A percentile compares a stretch with the other conserved stretches of the same genome.
These are phyloP conservation scores for Penicillium griseofulvum DNA, from an alignment of 2,329 filamentous ascomycete genomes.

Conservation along the genomic window DNA sequence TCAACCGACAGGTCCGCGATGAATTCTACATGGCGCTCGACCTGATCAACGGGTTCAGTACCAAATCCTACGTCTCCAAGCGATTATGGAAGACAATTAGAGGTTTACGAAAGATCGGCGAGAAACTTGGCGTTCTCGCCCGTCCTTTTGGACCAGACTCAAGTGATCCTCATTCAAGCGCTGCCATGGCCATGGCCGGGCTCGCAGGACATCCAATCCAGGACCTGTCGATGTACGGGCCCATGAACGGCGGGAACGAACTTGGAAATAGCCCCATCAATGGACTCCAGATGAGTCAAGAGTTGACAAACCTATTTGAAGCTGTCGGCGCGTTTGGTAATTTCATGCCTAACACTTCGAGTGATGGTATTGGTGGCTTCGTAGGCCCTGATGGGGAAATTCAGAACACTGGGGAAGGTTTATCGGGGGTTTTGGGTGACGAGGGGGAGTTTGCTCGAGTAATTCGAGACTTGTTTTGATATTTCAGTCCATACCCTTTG, in stretches of 20 bases:
- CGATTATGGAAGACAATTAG: slow-evolving; percentile 64
- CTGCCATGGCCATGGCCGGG: slow-evolving; percentile 65
- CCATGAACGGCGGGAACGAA: slow-evolving; percentile 38
- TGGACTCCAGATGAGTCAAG: slow-evolving; percentile 59
- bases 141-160: slow-evolving; percentile 40
- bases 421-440: slow-evolving; percentile 49
- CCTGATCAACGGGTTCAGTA: slow-evolving; percentile 60
- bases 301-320: slow-evolving; percentile 63
- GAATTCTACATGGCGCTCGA: slow-evolving; percentile 68
- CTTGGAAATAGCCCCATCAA: slow-evolving; percentile 56
- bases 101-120: slow-evolving; percentile 61
- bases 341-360: slow-evolving; percentile 34
- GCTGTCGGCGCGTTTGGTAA: slow-evolving; percentile 56
- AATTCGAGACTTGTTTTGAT: slow-evolving; percentile 58
- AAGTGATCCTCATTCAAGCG: slow-evolving; percentile 58
- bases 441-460: slow-evolving; percentile 61
- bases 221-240: slow-evolving; percentile 51
- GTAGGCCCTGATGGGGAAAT: slow-evolving; percentile 39
- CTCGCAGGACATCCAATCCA: slow-evolving; percentile 62
- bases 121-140: slow-evolving; percentile 56
- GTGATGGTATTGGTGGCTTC: slow-evolving; percentile 41
- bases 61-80: slow-evolving; percentile 60
- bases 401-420: slow-evolving; percentile 44
- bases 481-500: neutral
- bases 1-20: slow-evolving; percentile 59